phyloP scores from a whole-genome alignment of 257 asterid species.

The Verbascum thapsus region DNA sequence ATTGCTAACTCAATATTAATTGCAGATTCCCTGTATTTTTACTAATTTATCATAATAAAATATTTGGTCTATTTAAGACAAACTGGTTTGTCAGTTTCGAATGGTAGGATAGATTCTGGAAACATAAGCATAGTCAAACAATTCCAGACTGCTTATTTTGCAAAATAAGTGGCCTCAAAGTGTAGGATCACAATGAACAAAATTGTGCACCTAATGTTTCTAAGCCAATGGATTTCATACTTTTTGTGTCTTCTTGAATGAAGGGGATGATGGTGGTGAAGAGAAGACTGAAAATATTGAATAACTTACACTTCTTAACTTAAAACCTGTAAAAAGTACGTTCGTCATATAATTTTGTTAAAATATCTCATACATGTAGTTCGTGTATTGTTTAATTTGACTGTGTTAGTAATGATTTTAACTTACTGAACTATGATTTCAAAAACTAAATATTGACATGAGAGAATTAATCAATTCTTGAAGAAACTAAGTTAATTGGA shows the following conservation, averaged over 20 bases:
- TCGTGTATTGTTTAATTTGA: too few relatives aligned
- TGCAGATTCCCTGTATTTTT: conserved; percentile 41
- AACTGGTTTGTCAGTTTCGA: conserved; percentile 31
- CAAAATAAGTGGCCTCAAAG: conserved; percentile 9
- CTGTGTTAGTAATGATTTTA: too few relatives aligned
- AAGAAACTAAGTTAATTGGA: too few relatives aligned
- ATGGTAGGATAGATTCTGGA: conserved; percentile 27
- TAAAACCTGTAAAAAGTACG: too few relatives aligned
- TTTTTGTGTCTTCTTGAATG: background rate
- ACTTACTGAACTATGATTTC: too few relatives aligned
- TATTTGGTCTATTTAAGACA: conserved; percentile 29
- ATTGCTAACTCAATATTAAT: conserved; percentile 38
- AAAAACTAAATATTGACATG: too few relatives aligned
- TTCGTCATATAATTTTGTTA: too few relatives aligned
- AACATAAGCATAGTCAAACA: conserved; percentile 12
- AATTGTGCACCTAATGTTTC: conserved; percentile 4
- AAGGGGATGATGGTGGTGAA: too few relatives aligned
- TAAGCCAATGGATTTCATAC: conserved; percentile 7
- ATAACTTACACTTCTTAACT: too few relatives aligned
- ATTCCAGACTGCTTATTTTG: conserved; percentile 9
- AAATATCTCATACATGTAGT: too few relatives aligned
- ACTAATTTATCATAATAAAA: conserved; percentile 19
- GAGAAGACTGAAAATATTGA: too few relatives aligned
- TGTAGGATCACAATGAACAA: conserved; percentile 9
- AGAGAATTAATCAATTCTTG: too few relatives aligned